These are phyloP conservation scores for Diaporthe helianthi DNA, from an alignment of 2,329 filamentous ascomycete species.

Conservation along the genomic window DNA sequence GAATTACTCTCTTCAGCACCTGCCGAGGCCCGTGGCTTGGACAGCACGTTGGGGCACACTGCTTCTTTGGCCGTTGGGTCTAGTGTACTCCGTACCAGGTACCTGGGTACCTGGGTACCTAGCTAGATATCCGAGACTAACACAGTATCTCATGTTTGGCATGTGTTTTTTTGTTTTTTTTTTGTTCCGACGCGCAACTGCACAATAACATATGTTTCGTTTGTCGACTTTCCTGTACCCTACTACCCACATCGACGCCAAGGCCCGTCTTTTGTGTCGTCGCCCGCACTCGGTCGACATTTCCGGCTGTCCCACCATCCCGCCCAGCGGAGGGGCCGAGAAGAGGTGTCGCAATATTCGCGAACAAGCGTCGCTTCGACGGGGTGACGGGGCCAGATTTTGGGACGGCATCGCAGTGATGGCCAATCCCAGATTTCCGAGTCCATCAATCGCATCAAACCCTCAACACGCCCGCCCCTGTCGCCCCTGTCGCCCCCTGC, in stretches of 20 bases:
- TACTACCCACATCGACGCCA: constrained; percentile 12
- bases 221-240: neutral
- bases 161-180: no score
- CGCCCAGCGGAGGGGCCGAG: constrained; percentile 20
- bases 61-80: constrained; percentile 17
- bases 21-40: constrained; percentile 14
- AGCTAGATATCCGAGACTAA: no score
- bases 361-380: neutral
- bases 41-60: neutral
- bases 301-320: constrained; percentile 15
- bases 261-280: neutral
- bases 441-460: constrained; percentile 21
- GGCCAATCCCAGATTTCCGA: constrained; percentile 15
- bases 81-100: neutral
- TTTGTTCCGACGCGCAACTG: constrained; percentile 21
- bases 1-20: constrained; percentile 17
- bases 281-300: constrained; percentile 20
- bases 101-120: neutral
- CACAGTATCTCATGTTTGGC: no score
- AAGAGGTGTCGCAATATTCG: neutral
- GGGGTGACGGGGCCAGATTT: neutral
- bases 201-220: neutral
- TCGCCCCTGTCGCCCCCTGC: neutral
- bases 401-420: neutral
- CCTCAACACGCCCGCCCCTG: neutral